phyloP scores from a whole-genome alignment of 2,329 filamentous ascomycete genomes.

The Microascus cirrosus region DNA sequence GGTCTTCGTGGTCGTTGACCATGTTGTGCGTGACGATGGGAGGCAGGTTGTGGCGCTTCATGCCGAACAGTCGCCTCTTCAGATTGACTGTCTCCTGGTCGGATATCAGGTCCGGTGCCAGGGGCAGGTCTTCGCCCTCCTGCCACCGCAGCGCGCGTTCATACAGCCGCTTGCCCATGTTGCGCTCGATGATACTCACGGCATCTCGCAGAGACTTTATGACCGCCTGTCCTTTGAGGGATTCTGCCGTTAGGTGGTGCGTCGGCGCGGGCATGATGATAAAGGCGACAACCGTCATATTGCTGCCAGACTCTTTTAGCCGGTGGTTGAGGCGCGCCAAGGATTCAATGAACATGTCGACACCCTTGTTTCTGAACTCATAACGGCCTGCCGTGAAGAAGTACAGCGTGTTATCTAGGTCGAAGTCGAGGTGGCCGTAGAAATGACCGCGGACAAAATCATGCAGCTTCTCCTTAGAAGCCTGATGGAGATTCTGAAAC shows the following conservation, averaged over 20 bases:
- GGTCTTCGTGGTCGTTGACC: conserved; percentile 86
- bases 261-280: conserved; percentile 99
- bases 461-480: conserved; percentile 94
- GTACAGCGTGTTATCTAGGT: conserved; percentile 92
- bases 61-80: conserved; percentile 83
- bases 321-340: conserved; percentile 89
- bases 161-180: conserved; percentile 87
- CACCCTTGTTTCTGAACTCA: conserved; percentile 96
- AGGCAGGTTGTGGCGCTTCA: conserved; percentile 84
- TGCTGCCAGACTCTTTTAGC: conserved; percentile 92
- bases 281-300: conserved; percentile 80
- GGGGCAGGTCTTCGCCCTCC: conserved; percentile 84
- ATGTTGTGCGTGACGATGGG: conserved; percentile 99
- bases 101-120: conserved; percentile 79
- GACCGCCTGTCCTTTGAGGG: conserved; percentile 90
- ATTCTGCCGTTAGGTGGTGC: conserved; percentile 86
- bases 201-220: conserved; percentile 94
- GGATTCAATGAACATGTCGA: conserved; percentile 99
- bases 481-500: conserved; percentile 94
- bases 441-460: conserved; percentile 98
- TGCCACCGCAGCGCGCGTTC: conserved; percentile 93
- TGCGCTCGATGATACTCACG: conserved; percentile 81
- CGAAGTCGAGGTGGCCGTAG: conserved; percentile 96
- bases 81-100: conserved; percentile 87
- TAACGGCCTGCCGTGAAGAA: conserved; percentile 96